These are phyloP conservation scores for Chlamydomonas sphaeroides DNA, from an alignment of 139 green algal genomes.

Conservation along the genomic window DNA sequence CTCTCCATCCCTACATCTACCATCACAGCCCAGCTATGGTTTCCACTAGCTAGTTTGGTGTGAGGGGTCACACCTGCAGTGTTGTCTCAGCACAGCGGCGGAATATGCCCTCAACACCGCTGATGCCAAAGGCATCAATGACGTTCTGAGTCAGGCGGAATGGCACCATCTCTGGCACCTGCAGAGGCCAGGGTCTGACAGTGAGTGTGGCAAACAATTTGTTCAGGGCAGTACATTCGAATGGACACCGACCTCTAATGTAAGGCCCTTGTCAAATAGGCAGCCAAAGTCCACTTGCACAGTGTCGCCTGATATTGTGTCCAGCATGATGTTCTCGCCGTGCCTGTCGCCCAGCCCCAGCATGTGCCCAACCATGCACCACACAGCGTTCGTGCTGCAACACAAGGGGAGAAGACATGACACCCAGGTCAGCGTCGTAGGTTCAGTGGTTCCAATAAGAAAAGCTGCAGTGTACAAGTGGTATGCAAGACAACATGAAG, in stretches of 20 bases:
- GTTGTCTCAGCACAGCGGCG: slow-evolving; percentile 86
- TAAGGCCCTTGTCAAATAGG: slow-evolving; percentile 88
- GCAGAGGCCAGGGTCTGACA: too few species aligned
- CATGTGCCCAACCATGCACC: slow-evolving; percentile 80
- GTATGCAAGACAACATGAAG: too few species aligned
- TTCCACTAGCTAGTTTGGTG: too few species aligned
- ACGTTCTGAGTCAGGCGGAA: slow-evolving; percentile 99
- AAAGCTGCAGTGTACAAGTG: too few species aligned
- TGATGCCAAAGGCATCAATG: slow-evolving; percentile 92
- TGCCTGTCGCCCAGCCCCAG: slow-evolving; percentile 91
- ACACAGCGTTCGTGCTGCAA: slow-evolving; percentile 77
- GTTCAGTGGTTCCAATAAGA: too few species aligned
- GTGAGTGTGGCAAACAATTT: too few species aligned
- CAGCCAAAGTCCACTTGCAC: slow-evolving; percentile 95
- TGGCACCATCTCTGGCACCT: slow-evolving; percentile 93
- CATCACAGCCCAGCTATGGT: too few species aligned
- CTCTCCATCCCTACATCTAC: too few species aligned
- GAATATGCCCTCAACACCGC: slow-evolving; percentile 91
- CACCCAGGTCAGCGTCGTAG: too few species aligned
- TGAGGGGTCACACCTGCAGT: slow-evolving; percentile 74
- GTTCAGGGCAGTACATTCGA: too few species aligned
- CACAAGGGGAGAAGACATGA: neutral
- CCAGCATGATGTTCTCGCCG: slow-evolving; percentile 96
- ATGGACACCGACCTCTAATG: slow-evolving; percentile 55
- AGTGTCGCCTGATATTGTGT: slow-evolving; percentile 63